Conservation (phyloP, 306 rosid genomes). For the Quercus bicolor region DNA sequence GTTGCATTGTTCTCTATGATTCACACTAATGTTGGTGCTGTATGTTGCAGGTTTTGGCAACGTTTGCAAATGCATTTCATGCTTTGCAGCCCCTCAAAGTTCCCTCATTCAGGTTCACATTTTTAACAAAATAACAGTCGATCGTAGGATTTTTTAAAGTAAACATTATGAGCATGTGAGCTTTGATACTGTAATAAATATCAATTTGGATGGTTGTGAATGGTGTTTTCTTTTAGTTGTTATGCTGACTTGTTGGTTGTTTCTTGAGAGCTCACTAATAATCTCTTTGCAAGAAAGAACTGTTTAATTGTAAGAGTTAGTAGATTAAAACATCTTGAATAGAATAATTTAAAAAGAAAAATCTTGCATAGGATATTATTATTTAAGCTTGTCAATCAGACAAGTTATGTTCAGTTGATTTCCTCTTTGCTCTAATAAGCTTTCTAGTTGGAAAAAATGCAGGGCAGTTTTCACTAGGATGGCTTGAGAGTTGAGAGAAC, state of each 20-base stretch:
- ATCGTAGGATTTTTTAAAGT: slow-evolving; percentile 7
- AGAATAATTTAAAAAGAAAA: not conserved
- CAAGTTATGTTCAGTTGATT: not conserved
- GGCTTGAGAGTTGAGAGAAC: not conserved
- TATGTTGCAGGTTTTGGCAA: slow-evolving; percentile 70
- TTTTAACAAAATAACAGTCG: not conserved
- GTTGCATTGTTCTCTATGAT: slow-evolving; percentile 6
- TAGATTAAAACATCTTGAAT: not conserved
- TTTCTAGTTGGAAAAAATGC: not conserved
- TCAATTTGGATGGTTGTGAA: slow-evolving; percentile 13
- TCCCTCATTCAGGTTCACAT: slow-evolving; percentile 83
- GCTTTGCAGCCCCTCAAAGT: slow-evolving; percentile 91
- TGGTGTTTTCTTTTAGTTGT: not conserved
- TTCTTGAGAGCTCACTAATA: not conserved
- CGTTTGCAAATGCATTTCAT: slow-evolving; percentile 86
- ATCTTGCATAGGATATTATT: not conserved
- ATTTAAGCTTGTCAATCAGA: not conserved
- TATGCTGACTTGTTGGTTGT: not conserved
- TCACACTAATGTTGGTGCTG: slow-evolving; percentile 18
- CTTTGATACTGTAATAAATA: not conserved
- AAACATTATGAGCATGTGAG: not conserved
- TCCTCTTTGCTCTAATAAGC: not conserved
- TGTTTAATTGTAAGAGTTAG: not conserved
- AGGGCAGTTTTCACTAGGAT: not conserved
- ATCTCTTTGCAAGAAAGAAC: not conserved